phyloP scores from a whole-genome alignment of 176 grass and related monocot species.

The Puya raimondii region DNA sequence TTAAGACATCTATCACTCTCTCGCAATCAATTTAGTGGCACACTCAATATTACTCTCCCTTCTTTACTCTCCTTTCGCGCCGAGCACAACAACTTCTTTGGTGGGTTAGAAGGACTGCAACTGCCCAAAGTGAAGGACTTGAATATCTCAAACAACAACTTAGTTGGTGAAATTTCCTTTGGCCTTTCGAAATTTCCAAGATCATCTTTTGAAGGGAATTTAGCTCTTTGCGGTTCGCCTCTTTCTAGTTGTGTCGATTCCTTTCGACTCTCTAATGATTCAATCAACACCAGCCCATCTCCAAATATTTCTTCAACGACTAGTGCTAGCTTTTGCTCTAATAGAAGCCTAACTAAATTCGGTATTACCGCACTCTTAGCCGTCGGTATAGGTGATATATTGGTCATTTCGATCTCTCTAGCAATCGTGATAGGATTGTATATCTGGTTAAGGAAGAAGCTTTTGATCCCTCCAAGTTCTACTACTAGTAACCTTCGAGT shows the following conservation, averaged over 20 bases:
- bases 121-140: conserved; percentile 23
- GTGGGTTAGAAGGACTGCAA: conserved; percentile 26
- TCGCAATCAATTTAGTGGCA: conserved; percentile 29
- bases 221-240: conserved; percentile 34
- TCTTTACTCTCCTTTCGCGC: conserved; percentile 30
- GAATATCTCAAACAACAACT: conserved; percentile 41
- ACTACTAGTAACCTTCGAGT: conserved; percentile 10
- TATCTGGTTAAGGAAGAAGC: conserved; percentile 46
- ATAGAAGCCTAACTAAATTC: conserved; percentile 15
- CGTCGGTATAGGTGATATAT: conserved; percentile 38
- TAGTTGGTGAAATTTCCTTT: conserved; percentile 33
- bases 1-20: conserved; percentile 44
- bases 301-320: too few species aligned
- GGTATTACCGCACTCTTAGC: conserved; percentile 36
- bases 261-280: conserved; percentile 11
- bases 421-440: conserved; percentile 29
- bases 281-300: conserved; percentile 5
- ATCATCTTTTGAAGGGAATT: conserved; percentile 36
- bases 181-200: conserved; percentile 32
- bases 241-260: conserved; percentile 30
- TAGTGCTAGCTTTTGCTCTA: background rate
- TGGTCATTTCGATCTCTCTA: conserved; percentile 31
- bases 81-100: conserved; percentile 44
- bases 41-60: conserved; percentile 27
- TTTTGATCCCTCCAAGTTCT: conserved; percentile 13